Conservation (phyloP, 257 asterid genomes). For the Ilex aquifolium region DNA sequence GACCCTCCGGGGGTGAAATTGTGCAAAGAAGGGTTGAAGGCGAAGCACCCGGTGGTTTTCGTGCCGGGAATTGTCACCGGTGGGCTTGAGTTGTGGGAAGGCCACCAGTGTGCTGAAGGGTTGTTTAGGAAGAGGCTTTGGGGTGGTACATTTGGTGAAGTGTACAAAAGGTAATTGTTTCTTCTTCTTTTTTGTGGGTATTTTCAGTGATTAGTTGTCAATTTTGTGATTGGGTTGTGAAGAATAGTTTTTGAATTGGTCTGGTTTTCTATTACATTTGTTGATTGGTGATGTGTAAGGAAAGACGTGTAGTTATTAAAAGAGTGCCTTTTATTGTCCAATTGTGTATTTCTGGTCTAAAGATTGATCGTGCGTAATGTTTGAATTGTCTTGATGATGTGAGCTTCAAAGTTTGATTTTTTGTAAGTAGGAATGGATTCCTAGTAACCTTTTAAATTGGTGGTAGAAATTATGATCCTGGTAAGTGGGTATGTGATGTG, state of each 20-base stretch:
- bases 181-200: neutral
- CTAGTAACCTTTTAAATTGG: neutral
- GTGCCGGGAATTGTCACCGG: constrained; percentile 95
- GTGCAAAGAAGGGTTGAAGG: constrained; percentile 67
- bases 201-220: no score
- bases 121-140: constrained; percentile 83
- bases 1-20: constrained; percentile 84
- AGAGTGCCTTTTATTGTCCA: no score
- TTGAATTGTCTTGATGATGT: no score
- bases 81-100: constrained; percentile 92
- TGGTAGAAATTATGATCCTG: neutral
- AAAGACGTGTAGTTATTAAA: no score
- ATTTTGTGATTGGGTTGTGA: no score
- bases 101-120: constrained; percentile 88
- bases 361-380: no score
- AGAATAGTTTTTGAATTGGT: neutral
- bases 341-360: no score
- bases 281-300: no score
- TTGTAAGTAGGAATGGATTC: neutral
- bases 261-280: neutral
- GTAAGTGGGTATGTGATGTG: neutral
- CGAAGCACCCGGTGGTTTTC: constrained; percentile 86
- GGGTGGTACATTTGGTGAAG: constrained; percentile 93
- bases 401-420: no score
- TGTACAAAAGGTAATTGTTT: constrained; percentile 50